Conservation (phyloP, 2,329 filamentous ascomycete genomes). For the Phoma sp. region DNA sequence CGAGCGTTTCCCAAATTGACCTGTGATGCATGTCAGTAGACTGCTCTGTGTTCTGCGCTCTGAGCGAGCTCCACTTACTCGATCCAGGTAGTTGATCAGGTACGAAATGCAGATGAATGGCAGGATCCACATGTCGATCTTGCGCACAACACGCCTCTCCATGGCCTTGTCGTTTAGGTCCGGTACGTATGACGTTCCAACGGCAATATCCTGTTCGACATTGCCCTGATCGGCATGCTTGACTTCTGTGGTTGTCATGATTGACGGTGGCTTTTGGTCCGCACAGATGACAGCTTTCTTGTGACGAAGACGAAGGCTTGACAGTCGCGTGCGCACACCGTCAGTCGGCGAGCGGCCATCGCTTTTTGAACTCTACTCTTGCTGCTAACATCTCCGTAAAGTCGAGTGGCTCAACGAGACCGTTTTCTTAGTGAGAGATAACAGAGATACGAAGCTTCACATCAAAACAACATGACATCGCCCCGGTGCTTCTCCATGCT, state of each 20-base stretch:
- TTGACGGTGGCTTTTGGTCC: background rate
- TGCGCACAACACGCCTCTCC: conserved; percentile 28
- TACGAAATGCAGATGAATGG: conserved; percentile 31
- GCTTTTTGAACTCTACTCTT: conserved; percentile 1
- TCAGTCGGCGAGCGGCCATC: background rate
- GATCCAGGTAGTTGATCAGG: conserved; percentile 28
- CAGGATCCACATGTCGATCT: conserved; percentile 27
- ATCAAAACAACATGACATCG: background rate
- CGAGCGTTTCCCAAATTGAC: conserved; percentile 32
- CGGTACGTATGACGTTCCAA: conserved; percentile 19
- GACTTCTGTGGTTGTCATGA: conserved; percentile 7
- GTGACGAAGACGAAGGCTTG: background rate
- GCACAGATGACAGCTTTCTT: background rate
- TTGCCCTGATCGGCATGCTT: conserved; percentile 15
- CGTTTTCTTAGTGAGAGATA: conserved; percentile 8
- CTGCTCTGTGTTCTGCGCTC: too few relatives aligned
- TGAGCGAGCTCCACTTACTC: conserved; percentile 9
- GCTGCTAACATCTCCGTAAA: background rate
- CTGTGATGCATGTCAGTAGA: conserved; percentile 6
- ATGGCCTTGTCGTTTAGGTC: conserved; percentile 29
- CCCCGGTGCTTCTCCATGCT: conserved; percentile 1
- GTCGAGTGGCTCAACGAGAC: background rate
- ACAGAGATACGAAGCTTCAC: conserved; percentile 15
- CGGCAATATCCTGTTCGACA: conserved; percentile 17
- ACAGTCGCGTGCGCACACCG: background rate